Evolutionary conservation across 371 early-diverging fungal species (phyloP), one percentile per base, ranked within the genome.

Genomic region (Actinomortierella ambigua): DNA sequence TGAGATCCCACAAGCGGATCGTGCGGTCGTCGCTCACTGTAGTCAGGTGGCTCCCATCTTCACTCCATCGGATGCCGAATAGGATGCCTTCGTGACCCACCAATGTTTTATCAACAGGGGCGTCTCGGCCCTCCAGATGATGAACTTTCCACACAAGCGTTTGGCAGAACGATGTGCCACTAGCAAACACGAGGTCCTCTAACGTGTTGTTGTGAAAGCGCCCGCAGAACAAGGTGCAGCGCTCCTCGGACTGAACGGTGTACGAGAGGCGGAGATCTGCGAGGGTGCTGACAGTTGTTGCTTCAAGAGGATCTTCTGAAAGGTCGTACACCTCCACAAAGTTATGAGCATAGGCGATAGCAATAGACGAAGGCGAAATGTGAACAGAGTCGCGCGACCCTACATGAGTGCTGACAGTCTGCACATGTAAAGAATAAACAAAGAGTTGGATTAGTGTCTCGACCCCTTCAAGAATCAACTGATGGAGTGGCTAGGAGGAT

Each of bases 21-120:
- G 95, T 89, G 17, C 95, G 86, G 75, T 95, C 95, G 56, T 95
- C 95, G 1, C 93, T 93, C 1, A 91, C 92, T 15, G 93, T 90
- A 1, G 85, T 79, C 2, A 95, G 27, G 26, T 68, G 66, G 6
- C 54, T 68, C 7, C 89, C 91, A 58, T 88, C 84, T 1, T 70
- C 58, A 61, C 83, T 86, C 60, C 93, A 92, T 28, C 86, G 69
- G n/a, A 94, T 80, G 20, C 89, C 86, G 75, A 95, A 95, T 1
- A 94, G 83, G 8, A 91, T 93, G 29, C 95, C 82, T 62, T 90
- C 90, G 53, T 91, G 92, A 2, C 92, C 92, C 3, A 76, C 57
- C 43, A 91, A 64, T 22, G 79, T 76, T 41, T 77, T 76, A 15
- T 28, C 57, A 2, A 90, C 85, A 4, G 69, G 59, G 2, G 86